phyloP scores from a whole-genome alignment of 495 filamentous ascomycete genomes.

The Astrothelium macrocarpum region DNA sequence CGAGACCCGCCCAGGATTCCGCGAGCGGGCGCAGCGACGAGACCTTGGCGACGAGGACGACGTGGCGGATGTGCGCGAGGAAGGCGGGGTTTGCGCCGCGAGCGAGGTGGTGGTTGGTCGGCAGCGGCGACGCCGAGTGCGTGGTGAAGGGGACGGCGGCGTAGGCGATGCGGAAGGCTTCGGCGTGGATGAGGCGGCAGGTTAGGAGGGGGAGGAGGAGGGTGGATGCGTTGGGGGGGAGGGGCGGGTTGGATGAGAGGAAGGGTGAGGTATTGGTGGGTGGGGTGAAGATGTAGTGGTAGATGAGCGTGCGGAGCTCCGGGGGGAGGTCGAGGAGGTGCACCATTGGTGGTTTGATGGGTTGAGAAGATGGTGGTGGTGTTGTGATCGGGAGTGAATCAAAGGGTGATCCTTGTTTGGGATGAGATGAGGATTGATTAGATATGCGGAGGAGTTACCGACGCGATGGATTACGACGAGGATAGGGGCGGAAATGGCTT shows the following conservation, averaged over 20 bases:
- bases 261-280: neutral
- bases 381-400: neutral
- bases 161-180: conserved; percentile 37
- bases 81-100: conserved; percentile 5
- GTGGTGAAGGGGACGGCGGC: conserved; percentile 15
- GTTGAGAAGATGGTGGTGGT: neutral
- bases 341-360: neutral
- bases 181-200: conserved; percentile 87
- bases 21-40: conserved; percentile 18
- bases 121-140: conserved; percentile 4
- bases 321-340: conserved; percentile 1
- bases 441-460: too few relatives aligned
- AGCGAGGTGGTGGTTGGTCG: neutral
- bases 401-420: neutral
- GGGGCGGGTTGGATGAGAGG: neutral
- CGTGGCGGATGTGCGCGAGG: conserved; percentile 13
- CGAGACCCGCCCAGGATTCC: conserved; percentile 18
- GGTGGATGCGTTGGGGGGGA: neutral
- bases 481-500: neutral
- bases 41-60: conserved; percentile 17
- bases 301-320: neutral
- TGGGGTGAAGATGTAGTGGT: neutral
- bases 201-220: conserved; percentile 45
- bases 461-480: too few relatives aligned
- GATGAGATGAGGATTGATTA: neutral